Evolutionary conservation across 768 basidiomycete genomes (phyloP), one percentile per base, ranked within the genome.

Genomic region (Hygrocybe coccinea): DNA sequence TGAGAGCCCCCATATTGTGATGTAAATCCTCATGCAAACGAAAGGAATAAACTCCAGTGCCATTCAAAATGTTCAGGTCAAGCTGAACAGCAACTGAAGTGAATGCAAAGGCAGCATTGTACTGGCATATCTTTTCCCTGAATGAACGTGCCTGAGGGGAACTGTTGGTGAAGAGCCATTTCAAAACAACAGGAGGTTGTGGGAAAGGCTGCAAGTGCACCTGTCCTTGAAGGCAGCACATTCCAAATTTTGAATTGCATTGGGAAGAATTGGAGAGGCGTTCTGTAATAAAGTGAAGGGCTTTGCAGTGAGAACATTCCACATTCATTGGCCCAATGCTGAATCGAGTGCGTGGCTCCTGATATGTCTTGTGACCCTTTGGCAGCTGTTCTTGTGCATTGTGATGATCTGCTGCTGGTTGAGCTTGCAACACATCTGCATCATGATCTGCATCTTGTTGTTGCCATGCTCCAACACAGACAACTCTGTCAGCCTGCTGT

Each of bases 31-130:
- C 69, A 55, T 69, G 69, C 22, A 74, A 64, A 1, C 50, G 43
- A 49, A 69, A 71, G 9, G 4, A 39, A 39, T 39, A 39, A 15
- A 11, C 4, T 3, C 38, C 11, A 12, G 38, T 5, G 5, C 38
- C 3, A 4, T 39, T 3, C 3, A 39, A 12, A 12, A 39, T 11
- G 12, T 3, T 15, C 19, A 39, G 3, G 22, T 47, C n/a, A 5
- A 47, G 22, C 25, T 47, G 12, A 17, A 24, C 45, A 17, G 63
- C 65, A 0, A 72, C 45, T 0, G 69, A 74, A 0, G 67, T 69
- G 50, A 74, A 74, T 2, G 71, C 65, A 35, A 74, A 60, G 2
- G 74, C 64, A 24, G 58, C 56, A 46, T 76, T 76, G n/a, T 75
- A 74, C n/a, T 68, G 68, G 0, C 59, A 25, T 19, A 75, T 72